Percentiles rank a stretch among this genome's conserved stretches.
Evolutionary conservation across 495 filamentous ascomycete species (phyloP).

Genomic region (Podospora sp.): DNA sequence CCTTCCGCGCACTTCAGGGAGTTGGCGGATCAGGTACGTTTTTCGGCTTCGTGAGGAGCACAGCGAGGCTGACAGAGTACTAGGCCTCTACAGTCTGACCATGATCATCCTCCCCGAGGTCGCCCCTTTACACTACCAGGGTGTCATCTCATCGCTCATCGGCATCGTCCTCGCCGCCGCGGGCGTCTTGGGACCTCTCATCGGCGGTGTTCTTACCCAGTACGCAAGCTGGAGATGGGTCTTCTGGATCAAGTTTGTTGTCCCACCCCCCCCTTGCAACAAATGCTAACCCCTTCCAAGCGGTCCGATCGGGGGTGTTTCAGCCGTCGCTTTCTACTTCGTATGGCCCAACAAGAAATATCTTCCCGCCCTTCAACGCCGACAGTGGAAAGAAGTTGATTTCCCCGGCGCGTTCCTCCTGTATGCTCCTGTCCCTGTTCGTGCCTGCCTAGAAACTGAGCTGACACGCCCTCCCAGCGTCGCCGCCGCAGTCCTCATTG

Average conservation of each 20-base stretch:
- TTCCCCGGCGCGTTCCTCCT: constrained; percentile 57
- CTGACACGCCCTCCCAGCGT: constrained; percentile 36
- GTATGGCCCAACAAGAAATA: constrained; percentile 47
- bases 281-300: constrained; percentile 31
- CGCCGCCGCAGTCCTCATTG: constrained; percentile 56
- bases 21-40: constrained; percentile 46
- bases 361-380: constrained; percentile 33
- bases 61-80: not conserved
- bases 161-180: constrained; percentile 36
- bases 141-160: constrained; percentile 39
- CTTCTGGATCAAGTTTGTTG: constrained; percentile 65
- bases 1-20: constrained; percentile 48
- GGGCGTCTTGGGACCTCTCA: constrained; percentile 58
- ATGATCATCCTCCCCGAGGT: constrained; percentile 58
- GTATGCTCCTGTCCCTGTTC: constrained; percentile 19
- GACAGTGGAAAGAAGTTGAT: constrained; percentile 55
- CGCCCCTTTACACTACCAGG: constrained; percentile 40
- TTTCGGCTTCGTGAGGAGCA: not conserved
- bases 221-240: constrained; percentile 66
- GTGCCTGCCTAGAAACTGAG: not conserved
- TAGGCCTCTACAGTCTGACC: constrained; percentile 48
- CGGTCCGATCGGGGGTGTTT: constrained; percentile 52
- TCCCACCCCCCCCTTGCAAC: not conserved
- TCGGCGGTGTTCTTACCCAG: constrained; percentile 65
- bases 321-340: constrained; percentile 50